Evolutionary conservation across 2,329 filamentous ascomycete genomes (phyloP).

Genomic region (Ceratocystis diversiconidia): DNA sequence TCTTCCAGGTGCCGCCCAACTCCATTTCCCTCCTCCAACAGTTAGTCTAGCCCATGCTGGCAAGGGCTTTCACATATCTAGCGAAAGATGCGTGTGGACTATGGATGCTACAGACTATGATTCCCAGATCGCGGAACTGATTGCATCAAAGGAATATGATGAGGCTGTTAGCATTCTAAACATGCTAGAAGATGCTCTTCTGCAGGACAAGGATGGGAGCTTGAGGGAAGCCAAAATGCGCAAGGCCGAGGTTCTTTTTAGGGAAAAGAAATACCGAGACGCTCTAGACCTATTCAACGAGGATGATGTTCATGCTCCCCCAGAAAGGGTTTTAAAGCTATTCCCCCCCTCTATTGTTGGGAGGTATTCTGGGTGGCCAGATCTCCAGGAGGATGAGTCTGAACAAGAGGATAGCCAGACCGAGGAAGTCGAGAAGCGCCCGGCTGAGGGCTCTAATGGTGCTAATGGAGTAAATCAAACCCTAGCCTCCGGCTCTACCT

Average conservation of each 20-base stretch:
- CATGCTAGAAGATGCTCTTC: conserved; percentile 83
- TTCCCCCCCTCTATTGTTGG: conserved; percentile 79
- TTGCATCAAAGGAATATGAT: conserved; percentile 60
- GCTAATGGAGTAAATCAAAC: background rate
- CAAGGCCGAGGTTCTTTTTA: conserved; percentile 78
- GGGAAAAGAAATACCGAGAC: conserved; percentile 65
- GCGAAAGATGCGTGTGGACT: conserved; percentile 84
- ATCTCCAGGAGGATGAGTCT: conserved; percentile 33
- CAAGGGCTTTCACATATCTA: conserved; percentile 88
- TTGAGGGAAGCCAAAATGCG: conserved; percentile 78
- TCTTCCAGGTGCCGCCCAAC: conserved; percentile 64
- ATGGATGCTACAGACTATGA: conserved; percentile 92
- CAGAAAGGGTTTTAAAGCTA: conserved; percentile 70
- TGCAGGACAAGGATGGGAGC: conserved; percentile 67
- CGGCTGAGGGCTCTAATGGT: conserved; percentile 3
- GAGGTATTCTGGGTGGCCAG: conserved; percentile 48
- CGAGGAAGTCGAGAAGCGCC: conserved; percentile 22
- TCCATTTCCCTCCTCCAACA: conserved; percentile 86
- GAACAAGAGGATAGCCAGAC: conserved; percentile 22
- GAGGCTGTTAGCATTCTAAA: conserved; percentile 80
- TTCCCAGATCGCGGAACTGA: conserved; percentile 69
- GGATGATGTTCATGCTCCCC: conserved; percentile 75
- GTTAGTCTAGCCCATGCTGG: conserved; percentile 90
- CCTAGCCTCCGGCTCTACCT: background rate
- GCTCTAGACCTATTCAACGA: conserved; percentile 77